A percentile compares a stretch with the other conserved stretches of the same genome.
These are phyloP conservation scores for Maudiozyma pseudohumilis DNA, from an alignment of 805 yeast genomes.

Conservation along the genomic window DNA sequence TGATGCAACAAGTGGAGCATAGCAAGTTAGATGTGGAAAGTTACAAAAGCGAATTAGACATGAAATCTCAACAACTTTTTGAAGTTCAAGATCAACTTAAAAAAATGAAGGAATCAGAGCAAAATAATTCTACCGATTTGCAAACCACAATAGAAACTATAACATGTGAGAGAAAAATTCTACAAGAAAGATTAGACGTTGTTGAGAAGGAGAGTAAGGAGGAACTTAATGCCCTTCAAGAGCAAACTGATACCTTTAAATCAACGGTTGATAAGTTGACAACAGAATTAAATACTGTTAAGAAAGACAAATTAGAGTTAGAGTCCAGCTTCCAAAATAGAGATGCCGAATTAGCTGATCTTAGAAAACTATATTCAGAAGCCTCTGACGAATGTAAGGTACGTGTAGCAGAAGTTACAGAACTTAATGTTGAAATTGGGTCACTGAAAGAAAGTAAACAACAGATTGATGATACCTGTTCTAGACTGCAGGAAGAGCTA, in stretches of 20 bases:
- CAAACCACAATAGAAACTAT: constrained; percentile 6
- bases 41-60: constrained; percentile 6
- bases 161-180: constrained; percentile 5
- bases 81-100: constrained; percentile 4
- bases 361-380: constrained; percentile 20
- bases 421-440: constrained; percentile 28
- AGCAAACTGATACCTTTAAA: neutral
- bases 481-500: constrained; percentile 26
- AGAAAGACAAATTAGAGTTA: constrained; percentile 11
- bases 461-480: constrained; percentile 24
- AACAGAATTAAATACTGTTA: constrained; percentile 1
- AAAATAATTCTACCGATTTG: constrained; percentile 3
- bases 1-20: neutral
- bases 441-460: constrained; percentile 25
- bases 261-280: neutral
- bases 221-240: constrained; percentile 3
- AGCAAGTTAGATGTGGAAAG: neutral
- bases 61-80: constrained; percentile 4
- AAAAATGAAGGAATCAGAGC: constrained; percentile 2
- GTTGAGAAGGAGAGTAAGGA: constrained; percentile 1
- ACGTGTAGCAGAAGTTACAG: constrained; percentile 30
- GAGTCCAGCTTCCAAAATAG: neutral
- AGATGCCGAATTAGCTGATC: constrained; percentile 10
- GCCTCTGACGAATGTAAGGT: constrained; percentile 29
- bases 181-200: constrained; percentile 5